These are phyloP conservation scores for Acaromyces ingoldii DNA, from an alignment of 1,284 basidiomycete species.

Conservation along the genomic window DNA sequence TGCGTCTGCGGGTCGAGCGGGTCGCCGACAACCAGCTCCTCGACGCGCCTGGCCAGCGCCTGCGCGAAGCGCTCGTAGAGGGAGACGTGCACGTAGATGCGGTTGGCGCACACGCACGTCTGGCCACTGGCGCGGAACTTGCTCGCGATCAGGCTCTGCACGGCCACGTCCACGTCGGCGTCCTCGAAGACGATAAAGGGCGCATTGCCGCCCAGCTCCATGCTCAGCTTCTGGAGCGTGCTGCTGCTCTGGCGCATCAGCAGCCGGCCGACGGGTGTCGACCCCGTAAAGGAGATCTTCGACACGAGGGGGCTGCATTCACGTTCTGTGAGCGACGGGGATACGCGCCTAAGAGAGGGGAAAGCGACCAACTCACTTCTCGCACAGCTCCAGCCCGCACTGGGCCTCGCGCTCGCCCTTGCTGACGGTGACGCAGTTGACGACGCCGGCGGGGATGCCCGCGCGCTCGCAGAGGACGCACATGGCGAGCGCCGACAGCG, in stretches of 20 bases:
- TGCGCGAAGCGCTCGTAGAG: slow-evolving; percentile 17
- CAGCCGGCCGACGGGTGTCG: slow-evolving; percentile 73
- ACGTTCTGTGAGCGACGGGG: not conserved
- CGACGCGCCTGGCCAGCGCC: slow-evolving; percentile 5
- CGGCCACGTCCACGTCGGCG: slow-evolving; percentile 56
- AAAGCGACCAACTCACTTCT: slow-evolving; percentile 20
- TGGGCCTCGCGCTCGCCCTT: slow-evolving; percentile 63
- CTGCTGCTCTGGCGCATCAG: slow-evolving; percentile 72
- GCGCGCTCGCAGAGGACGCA: slow-evolving; percentile 85
- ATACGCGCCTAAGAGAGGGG: not conserved
- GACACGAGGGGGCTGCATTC: slow-evolving; percentile 58
- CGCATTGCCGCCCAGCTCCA: slow-evolving; percentile 80
- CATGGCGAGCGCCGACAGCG: slow-evolving; percentile 93
- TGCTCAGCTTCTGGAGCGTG: slow-evolving; percentile 74
- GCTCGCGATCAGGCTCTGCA: slow-evolving; percentile 13
- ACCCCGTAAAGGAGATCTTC: slow-evolving; percentile 55
- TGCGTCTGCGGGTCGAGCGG: slow-evolving; percentile 65
- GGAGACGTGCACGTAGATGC: slow-evolving; percentile 16
- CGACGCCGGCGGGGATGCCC: slow-evolving; percentile 54
- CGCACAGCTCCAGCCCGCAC: slow-evolving; percentile 62
- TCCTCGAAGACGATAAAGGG: slow-evolving; percentile 72
- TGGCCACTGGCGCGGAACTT: slow-evolving; percentile 16
- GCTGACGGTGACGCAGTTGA: slow-evolving; percentile 66
- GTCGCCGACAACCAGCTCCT: slow-evolving; percentile 20
- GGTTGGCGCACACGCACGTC: slow-evolving; percentile 20